phyloP scores from a whole-genome alignment of 2,329 filamentous ascomycete genomes.

The Sporothrix curviconia region DNA sequence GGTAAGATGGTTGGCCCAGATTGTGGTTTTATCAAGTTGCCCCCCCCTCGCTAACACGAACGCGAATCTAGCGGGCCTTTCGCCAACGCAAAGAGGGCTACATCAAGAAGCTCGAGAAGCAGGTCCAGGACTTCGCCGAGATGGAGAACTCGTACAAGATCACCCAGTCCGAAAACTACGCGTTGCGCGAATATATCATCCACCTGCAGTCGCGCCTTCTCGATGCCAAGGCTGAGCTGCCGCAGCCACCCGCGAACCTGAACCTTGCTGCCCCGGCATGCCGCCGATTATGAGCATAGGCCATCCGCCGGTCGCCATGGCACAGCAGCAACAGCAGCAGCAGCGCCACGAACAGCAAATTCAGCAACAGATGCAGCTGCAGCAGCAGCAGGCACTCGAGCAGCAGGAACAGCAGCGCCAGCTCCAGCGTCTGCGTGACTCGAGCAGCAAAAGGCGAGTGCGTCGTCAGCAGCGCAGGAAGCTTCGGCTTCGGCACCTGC shows the following conservation, averaged over 20 bases:
- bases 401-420: not conserved
- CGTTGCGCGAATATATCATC: constrained; percentile 86
- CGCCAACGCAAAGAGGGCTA: constrained; percentile 96
- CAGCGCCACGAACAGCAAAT: constrained; percentile 7
- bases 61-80: constrained; percentile 79
- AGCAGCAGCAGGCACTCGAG: not conserved
- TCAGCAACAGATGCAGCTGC: constrained; percentile 1
- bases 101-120: constrained; percentile 94
- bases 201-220: constrained; percentile 80
- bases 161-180: constrained; percentile 84
- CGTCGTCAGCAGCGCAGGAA: not conserved
- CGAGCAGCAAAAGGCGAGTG: not conserved
- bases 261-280: constrained; percentile 46
- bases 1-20: constrained; percentile 49
- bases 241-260: constrained; percentile 73
- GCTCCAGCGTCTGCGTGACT: not conserved
- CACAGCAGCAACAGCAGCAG: constrained; percentile 10
- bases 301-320: constrained; percentile 12
- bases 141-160: constrained; percentile 72
- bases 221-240: constrained; percentile 76
- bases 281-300: not conserved
- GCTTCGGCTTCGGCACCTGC: not conserved
- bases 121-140: constrained; percentile 72
- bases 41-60: not conserved
- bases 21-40: too few species aligned